Evolutionary conservation across 345 rosid species (phyloP).

Genomic region (Cardamine occulta): DNA sequence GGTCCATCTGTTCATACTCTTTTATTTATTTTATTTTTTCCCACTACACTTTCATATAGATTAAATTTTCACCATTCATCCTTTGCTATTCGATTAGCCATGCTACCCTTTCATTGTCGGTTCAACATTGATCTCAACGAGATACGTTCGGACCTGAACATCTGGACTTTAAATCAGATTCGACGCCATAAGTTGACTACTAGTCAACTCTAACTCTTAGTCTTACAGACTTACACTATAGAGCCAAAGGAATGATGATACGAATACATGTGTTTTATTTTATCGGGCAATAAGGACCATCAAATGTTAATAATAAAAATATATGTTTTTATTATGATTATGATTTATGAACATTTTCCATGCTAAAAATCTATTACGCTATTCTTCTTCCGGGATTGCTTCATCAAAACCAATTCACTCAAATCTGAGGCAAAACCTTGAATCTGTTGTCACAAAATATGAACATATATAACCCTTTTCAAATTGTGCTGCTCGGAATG

Average conservation of each 20-base stretch:
- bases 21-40: neutral
- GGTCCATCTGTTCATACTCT: constrained; percentile 8
- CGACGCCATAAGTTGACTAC: constrained; percentile 13
- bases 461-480: neutral
- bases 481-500: neutral
- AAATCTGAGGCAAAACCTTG: neutral
- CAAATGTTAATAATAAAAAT: neutral
- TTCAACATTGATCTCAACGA: constrained; percentile 2
- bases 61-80: constrained; percentile 22
- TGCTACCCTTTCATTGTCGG: constrained; percentile 3
- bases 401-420: neutral
- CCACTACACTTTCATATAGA: constrained; percentile 16
- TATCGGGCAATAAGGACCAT: neutral
- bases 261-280: neutral
- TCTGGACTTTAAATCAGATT: constrained; percentile 17
- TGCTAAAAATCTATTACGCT: neutral
- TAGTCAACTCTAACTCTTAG: constrained; percentile 25
- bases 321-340: neutral
- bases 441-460: too few relatives aligned
- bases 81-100: constrained; percentile 4
- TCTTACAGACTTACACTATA: constrained; percentile 1
- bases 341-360: neutral
- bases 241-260: neutral
- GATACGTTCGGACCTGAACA: constrained; percentile 6
- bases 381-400: neutral